phyloP scores from a whole-genome alignment of 2,329 filamentous ascomycete species.

The Aspergillus awamori region DNA sequence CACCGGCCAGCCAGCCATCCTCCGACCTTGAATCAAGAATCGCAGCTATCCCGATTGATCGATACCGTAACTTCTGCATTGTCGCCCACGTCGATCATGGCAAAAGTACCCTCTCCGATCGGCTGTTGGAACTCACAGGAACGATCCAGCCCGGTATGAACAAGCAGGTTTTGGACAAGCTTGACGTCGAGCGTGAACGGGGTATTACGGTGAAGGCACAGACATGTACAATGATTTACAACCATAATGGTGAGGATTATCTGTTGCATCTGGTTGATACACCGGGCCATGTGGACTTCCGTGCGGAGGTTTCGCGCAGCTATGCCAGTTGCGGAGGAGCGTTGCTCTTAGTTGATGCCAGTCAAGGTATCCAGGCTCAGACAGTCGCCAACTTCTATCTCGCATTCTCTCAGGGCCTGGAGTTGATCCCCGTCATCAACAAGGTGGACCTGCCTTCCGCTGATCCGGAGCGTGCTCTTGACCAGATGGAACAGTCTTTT shows the following conservation, averaged over 20 bases:
- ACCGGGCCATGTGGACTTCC: constrained; percentile 95
- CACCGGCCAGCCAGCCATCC: constrained; percentile 28
- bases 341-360: constrained; percentile 89
- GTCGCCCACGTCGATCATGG: constrained; percentile 99
- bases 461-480: constrained; percentile 80
- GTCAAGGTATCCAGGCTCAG: constrained; percentile 94
- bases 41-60: constrained; percentile 53
- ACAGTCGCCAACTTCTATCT: constrained; percentile 99
- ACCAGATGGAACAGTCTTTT: constrained; percentile 83
- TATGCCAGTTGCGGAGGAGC: constrained; percentile 97
- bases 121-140: constrained; percentile 88
- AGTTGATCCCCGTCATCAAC: constrained; percentile 89
- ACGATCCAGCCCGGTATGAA: constrained; percentile 85
- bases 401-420: constrained; percentile 86
- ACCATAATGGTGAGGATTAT: constrained; percentile 81
- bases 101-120: constrained; percentile 92
- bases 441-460: constrained; percentile 93
- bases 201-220: constrained; percentile 99
- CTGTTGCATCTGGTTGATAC: constrained; percentile 95
- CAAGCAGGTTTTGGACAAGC: constrained; percentile 94
- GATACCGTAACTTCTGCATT: constrained; percentile 91
- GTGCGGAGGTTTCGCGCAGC: constrained; percentile 91
- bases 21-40: constrained; percentile 63
- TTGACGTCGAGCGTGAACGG: constrained; percentile 93
- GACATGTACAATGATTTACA: constrained; percentile 97